A percentile compares a stretch with the other conserved stretches of the same genome.
phyloP scores from a whole-genome alignment of 352 stramenopile species.

The Lagenidium giganteum region DNA sequence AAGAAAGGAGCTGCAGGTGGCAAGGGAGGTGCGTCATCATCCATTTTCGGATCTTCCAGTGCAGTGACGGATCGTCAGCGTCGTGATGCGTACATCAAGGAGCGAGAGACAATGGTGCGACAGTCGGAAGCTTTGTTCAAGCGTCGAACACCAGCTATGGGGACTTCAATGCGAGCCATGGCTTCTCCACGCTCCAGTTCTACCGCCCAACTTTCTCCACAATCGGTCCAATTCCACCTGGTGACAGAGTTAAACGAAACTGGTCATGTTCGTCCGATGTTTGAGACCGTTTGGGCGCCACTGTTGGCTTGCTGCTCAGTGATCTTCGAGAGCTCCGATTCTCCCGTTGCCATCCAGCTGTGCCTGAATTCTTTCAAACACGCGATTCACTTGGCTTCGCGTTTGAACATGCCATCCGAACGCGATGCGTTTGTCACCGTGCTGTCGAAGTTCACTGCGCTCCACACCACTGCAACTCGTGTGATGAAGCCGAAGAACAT shows the following conservation, averaged over 20 bases:
- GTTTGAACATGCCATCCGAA: constrained; percentile 89
- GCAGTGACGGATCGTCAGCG: constrained; percentile 57
- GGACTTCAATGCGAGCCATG: constrained; percentile 11
- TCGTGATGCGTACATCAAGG: constrained; percentile 79
- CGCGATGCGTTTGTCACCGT: constrained; percentile 96
- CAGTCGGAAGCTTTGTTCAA: constrained; percentile 79
- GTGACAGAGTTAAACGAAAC: constrained; percentile 66
- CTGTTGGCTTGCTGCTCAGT: constrained; percentile 96
- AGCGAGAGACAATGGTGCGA: constrained; percentile 78
- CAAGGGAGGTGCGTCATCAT: constrained; percentile 25
- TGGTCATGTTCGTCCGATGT: constrained; percentile 94
- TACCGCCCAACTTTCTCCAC: constrained; percentile 9
- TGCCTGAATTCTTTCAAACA: constrained; percentile 96
- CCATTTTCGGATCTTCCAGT: constrained; percentile 59
- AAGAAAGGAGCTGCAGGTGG: constrained; percentile 19
- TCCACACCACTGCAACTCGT: constrained; percentile 89
- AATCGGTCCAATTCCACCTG: constrained; percentile 46
- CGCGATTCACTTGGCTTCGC: constrained; percentile 87
- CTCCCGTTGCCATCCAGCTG: constrained; percentile 89
- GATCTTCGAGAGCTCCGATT: constrained; percentile 93
- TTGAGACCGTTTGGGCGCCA: constrained; percentile 98
- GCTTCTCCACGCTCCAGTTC: neutral
- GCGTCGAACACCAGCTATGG: constrained; percentile 32
- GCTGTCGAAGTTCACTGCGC: constrained; percentile 94
- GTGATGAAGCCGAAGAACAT: constrained; percentile 98